Percentiles rank a stretch among this genome's conserved stretches.
phyloP scores from a whole-genome alignment of 768 basidiomycete genomes.

The Cubamyces lactineus region DNA sequence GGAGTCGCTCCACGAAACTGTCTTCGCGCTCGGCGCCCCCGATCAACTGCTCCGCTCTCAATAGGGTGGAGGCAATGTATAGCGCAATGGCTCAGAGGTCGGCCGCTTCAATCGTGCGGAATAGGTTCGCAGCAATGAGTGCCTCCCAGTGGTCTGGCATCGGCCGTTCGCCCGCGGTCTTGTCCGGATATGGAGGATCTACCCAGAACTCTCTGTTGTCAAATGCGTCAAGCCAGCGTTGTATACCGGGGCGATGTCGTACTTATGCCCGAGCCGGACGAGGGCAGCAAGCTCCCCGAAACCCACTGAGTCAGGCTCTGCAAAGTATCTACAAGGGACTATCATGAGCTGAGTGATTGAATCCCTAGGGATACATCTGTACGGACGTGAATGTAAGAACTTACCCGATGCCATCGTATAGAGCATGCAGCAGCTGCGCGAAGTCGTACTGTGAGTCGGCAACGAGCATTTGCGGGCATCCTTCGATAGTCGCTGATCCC shows the following conservation, averaged over 20 bases:
- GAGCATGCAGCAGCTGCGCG: constrained; percentile 4
- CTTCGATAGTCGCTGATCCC: background rate
- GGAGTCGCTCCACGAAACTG: background rate
- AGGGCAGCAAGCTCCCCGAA: constrained; percentile 5
- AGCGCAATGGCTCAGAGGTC: background rate
- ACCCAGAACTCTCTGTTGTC: too few relatives aligned
- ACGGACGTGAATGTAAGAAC: background rate
- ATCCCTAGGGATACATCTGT: too few relatives aligned
- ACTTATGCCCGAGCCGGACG: constrained; percentile 19
- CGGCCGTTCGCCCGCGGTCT: background rate
- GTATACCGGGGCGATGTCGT: constrained; percentile 3
- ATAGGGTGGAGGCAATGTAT: background rate
- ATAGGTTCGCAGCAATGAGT: background rate
- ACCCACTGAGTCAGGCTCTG: background rate
- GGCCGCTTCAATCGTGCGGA: background rate
- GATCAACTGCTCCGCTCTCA: background rate
- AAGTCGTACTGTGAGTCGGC: constrained; percentile 4
- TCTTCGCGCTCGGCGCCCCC: background rate
- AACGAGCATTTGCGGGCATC: constrained; percentile 2
- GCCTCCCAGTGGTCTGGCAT: background rate
- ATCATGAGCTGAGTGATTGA: too few relatives aligned
- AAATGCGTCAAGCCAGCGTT: background rate
- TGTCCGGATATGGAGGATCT: too few relatives aligned
- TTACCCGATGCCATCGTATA: constrained; percentile 7
- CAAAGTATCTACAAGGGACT: too few relatives aligned